phyloP scores from a whole-genome alignment of 148 eudicot species.

The Camellia granthamiana region DNA sequence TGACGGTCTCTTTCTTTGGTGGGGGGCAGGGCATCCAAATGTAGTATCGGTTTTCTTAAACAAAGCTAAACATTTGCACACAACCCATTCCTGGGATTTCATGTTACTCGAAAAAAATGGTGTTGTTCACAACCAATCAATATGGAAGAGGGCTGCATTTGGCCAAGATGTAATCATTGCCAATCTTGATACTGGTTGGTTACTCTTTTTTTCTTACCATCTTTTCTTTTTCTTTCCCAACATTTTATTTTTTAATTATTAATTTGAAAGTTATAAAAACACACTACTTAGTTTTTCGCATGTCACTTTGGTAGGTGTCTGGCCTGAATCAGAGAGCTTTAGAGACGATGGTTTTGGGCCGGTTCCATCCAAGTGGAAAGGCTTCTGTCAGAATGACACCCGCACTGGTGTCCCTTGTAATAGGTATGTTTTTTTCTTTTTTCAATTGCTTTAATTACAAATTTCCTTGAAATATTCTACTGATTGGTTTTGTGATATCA shows the following conservation, averaged over 20 bases:
- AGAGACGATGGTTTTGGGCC: constrained; percentile 42
- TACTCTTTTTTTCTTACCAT: neutral
- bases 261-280: neutral
- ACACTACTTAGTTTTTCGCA: neutral
- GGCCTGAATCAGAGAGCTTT: constrained; percentile 81
- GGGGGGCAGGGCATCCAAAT: constrained; percentile 42
- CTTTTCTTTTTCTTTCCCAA: neutral
- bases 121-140: constrained; percentile 16
- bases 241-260: neutral
- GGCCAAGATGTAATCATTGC: constrained; percentile 67
- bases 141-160: constrained; percentile 44
- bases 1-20: too few relatives aligned
- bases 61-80: constrained; percentile 48
- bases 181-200: constrained; percentile 65
- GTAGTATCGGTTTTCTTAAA: constrained; percentile 59
- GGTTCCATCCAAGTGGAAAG: constrained; percentile 71
- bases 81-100: constrained; percentile 73
- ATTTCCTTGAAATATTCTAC: neutral
- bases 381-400: constrained; percentile 36
- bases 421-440: constrained; percentile 26
- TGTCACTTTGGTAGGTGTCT: constrained; percentile 45
- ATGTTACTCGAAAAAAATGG: constrained; percentile 35
- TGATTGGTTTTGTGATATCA: neutral
- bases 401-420: constrained; percentile 42
- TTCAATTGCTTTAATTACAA: neutral